A percentile compares a stretch with the other conserved stretches of the same genome.
These are phyloP conservation scores for Trametes elegans DNA, from an alignment of 768 basidiomycete genomes.

Conservation along the genomic window DNA sequence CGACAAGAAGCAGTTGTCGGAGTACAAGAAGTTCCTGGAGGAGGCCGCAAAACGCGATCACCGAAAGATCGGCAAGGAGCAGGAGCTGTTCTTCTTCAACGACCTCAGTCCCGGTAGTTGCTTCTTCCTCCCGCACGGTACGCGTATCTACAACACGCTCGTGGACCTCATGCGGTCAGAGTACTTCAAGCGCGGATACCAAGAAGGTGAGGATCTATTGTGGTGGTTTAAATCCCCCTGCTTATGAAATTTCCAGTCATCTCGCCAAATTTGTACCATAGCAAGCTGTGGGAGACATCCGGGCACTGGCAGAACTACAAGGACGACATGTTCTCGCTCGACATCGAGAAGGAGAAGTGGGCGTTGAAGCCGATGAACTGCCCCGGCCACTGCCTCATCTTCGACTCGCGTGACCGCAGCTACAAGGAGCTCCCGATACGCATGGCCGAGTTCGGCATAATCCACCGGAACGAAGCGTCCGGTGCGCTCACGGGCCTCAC, in stretches of 20 bases:
- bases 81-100: constrained; percentile 99
- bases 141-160: constrained; percentile 93
- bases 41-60: constrained; percentile 99
- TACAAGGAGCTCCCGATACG: constrained; percentile 96
- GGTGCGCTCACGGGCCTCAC: constrained; percentile 93
- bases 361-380: constrained; percentile 99
- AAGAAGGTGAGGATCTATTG: constrained; percentile 62
- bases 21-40: constrained; percentile 93
- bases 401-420: constrained; percentile 88
- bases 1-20: constrained; percentile 90
- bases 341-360: constrained; percentile 95
- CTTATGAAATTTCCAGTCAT: constrained; percentile 60
- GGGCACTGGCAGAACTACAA: constrained; percentile 99
- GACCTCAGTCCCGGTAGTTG: constrained; percentile 92
- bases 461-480: constrained; percentile 95
- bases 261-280: constrained; percentile 96
- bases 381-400: constrained; percentile 94
- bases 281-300: constrained; percentile 96
- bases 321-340: constrained; percentile 95
- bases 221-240: neutral
- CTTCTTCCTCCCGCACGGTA: constrained; percentile 97
- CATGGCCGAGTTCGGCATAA: constrained; percentile 97
- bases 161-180: constrained; percentile 90
- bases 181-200: constrained; percentile 94
- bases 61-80: constrained; percentile 94